These are phyloP conservation scores for Populus tomentosa DNA, from an alignment of 441 rosid species.

Conservation along the genomic window DNA sequence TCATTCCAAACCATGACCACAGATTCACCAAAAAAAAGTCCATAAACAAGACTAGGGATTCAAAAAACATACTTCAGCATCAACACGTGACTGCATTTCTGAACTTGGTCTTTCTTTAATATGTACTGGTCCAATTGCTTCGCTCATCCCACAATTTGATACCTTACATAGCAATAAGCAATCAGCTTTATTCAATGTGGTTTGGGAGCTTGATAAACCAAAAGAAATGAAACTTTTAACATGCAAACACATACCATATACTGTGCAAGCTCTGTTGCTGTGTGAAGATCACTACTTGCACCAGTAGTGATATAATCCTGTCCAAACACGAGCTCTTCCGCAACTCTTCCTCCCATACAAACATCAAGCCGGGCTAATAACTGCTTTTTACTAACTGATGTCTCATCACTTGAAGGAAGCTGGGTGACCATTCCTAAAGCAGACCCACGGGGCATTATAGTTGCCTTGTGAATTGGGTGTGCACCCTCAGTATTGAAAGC, in stretches of 20 bases:
- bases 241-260: slow-evolving; percentile 60
- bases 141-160: slow-evolving; percentile 96
- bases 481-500: slow-evolving; percentile 92
- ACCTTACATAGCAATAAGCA: slow-evolving; percentile 38
- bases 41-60: not conserved
- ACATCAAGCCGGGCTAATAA: slow-evolving; percentile 94
- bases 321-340: slow-evolving; percentile 97
- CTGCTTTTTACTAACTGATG: slow-evolving; percentile 91
- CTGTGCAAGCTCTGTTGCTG: slow-evolving; percentile 95
- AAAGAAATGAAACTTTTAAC: not conserved
- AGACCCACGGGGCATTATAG: slow-evolving; percentile 97
- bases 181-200: not conserved
- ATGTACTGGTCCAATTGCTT: slow-evolving; percentile 87
- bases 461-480: slow-evolving; percentile 97
- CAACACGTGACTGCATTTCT: slow-evolving; percentile 95
- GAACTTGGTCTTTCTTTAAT: slow-evolving; percentile 90
- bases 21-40: not conserved
- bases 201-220: not conserved
- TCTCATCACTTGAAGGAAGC: slow-evolving; percentile 92
- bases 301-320: slow-evolving; percentile 87
- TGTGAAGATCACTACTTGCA: slow-evolving; percentile 86
- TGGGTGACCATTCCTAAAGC: slow-evolving; percentile 99
- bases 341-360: slow-evolving; percentile 99
- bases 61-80: slow-evolving; percentile 65
- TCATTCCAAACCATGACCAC: not conserved